Conservation (phyloP, 371 early-diverging fungal genomes). For the Zychaea mexicana region DNA sequence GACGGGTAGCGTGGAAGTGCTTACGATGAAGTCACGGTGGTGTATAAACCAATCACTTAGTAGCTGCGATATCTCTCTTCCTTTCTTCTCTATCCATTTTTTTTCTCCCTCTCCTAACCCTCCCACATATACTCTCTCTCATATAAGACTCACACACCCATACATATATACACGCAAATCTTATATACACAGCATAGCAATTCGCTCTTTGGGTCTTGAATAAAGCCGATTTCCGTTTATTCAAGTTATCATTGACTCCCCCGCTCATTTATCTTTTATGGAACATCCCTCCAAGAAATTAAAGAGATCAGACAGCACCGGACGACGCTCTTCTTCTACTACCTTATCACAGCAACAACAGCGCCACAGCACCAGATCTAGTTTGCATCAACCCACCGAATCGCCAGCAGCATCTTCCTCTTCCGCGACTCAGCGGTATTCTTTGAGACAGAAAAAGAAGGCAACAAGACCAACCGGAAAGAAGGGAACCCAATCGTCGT, state of each 20-base stretch:
- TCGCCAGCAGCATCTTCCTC: background rate
- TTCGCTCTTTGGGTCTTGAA: background rate
- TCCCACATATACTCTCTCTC: no score
- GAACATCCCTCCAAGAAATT: slow-evolving; percentile 20
- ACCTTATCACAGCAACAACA: slow-evolving; percentile 10
- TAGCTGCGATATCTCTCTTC: no score
- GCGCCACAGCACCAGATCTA: slow-evolving; percentile 12
- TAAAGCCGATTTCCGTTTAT: background rate
- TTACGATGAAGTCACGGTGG: no score
- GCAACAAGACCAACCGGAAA: background rate
- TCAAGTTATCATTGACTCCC: background rate
- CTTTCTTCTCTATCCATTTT: no score
- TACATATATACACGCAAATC: background rate
- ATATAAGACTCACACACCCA: background rate
- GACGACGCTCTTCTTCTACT: slow-evolving; percentile 21
- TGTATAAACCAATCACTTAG: no score
- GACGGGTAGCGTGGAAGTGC: no score
- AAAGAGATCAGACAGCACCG: slow-evolving; percentile 20
- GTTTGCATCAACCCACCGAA: background rate
- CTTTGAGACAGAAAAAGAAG: background rate
- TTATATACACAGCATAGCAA: background rate
- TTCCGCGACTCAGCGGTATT: background rate
- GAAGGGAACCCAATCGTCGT: background rate
- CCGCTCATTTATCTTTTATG: slow-evolving; percentile 14
- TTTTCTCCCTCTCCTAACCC: no score